Evolutionary conservation across 2,329 filamentous ascomycete species (phyloP), one percentile per base, ranked within the genome.

Genomic region (Neoarthrinium moseri): DNA sequence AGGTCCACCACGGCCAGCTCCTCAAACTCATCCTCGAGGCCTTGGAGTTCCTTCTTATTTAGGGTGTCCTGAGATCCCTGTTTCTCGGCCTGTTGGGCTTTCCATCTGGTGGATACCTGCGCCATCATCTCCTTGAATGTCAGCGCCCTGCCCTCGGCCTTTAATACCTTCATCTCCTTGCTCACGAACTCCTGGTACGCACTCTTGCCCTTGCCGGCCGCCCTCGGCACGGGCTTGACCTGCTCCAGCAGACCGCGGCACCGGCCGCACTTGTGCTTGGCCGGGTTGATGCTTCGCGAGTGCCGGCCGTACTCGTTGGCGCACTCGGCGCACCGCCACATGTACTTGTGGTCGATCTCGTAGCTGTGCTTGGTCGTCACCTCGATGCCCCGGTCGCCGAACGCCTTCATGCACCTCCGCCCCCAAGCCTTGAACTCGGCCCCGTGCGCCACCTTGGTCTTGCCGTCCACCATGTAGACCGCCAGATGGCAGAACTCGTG

Each of bases 401-500:
- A 88, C 0, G 73, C 74, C 3, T 52, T 55, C 2, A 70, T 80
- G 66, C 71, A 81, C 64, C 73, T 79, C 41, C 63, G 58, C 4
- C 74, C 84, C 83, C 90, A 96, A 1, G 67, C 61, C 65, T 95
- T 91, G 76, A 96, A 96, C 56, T 89, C 86, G 11, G 80, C 77
- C 18, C 91, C 91, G 62, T 96, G 91, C 0, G 91, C 89, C 50
- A 88, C 85, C 46, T 83, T 84, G 34, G 81, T 84, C 27, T 91
- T 72, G 27, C 84, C 82, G 39, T 78, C 85, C 51, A 97, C 73
- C 83, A 97, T 95, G 65, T 92, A 96, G 58, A 91, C 95, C 34
- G 89, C 86, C 2, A 97, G 72, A 61, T 99, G 94, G 65, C 94
- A 97, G 71, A 94, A 97, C 59, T 99, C 94, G 64, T 99, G 94